Evolutionary conservation across 1,284 basidiomycete genomes (phyloP).

Genomic region (Marasmius fiardii): DNA sequence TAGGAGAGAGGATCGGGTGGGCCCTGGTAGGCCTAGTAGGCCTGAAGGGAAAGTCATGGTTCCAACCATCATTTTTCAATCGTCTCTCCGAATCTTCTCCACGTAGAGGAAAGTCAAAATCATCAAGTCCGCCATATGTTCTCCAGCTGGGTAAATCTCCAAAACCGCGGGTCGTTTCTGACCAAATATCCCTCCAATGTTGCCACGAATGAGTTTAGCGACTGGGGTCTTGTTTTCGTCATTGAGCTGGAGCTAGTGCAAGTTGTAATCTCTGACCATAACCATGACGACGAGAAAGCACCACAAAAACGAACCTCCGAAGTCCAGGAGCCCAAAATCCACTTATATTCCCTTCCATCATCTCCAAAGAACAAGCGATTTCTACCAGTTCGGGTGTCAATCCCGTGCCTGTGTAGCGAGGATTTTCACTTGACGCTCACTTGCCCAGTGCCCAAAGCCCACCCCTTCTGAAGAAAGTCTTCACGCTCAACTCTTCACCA

Average conservation of each 20-base stretch:
- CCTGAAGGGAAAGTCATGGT: too few species aligned
- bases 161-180: slow-evolving; percentile 21
- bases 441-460: background rate
- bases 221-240: slow-evolving; percentile 22
- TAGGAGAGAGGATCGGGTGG: too few species aligned
- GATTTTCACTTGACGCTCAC: background rate
- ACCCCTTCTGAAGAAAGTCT: background rate
- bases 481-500: background rate
- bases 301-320: background rate
- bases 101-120: slow-evolving; percentile 16
- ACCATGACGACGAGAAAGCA: too few species aligned
- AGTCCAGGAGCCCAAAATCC: background rate
- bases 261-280: background rate
- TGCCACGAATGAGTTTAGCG: slow-evolving; percentile 22
- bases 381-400: background rate
- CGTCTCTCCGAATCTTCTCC: background rate
- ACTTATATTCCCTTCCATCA: background rate
- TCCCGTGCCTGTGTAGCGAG: background rate
- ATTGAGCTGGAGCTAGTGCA: slow-evolving; percentile 21
- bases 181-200: slow-evolving; percentile 15
- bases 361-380: background rate
- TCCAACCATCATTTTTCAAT: too few species aligned
- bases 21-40: too few species aligned
- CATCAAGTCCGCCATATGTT: slow-evolving; percentile 30
- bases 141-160: slow-evolving; percentile 26